Percentiles rank a stretch among this genome's conserved stretches.
Evolutionary conservation across 192 early-diverging fungal species (phyloP).

Genomic region (Backusella sp.): DNA sequence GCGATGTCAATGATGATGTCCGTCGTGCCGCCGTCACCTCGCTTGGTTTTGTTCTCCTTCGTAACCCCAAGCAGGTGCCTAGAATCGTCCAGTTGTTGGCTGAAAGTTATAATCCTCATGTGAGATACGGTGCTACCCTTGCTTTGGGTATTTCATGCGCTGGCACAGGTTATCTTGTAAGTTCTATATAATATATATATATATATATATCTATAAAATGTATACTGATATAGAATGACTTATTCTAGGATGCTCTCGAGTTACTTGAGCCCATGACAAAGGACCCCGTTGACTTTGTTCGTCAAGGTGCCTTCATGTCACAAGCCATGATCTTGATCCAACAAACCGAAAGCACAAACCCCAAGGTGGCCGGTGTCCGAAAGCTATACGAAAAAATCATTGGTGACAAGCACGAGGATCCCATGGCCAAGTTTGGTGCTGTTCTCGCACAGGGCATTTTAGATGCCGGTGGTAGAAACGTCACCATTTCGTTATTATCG

Average conservation of each 20-base stretch:
- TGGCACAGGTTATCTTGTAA: conserved; percentile 79
- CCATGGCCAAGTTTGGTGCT: conserved; percentile 94
- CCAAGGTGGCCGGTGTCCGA: conserved; percentile 82
- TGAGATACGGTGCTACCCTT: conserved; percentile 93
- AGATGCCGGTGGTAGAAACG: conserved; percentile 97
- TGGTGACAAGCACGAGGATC: conserved; percentile 89
- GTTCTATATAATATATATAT: neutral
- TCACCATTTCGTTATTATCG: conserved; percentile 89
- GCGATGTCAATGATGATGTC: conserved; percentile 99
- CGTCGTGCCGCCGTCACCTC: conserved; percentile 96
- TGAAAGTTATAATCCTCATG: conserved; percentile 99
- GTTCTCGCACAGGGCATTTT: conserved; percentile 96
- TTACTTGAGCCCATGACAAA: conserved; percentile 97
- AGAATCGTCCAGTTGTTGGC: conserved; percentile 95
- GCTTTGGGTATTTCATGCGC: conserved; percentile 98
- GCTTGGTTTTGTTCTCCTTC: conserved; percentile 92
- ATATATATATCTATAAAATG: no score
- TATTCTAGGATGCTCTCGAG: conserved; percentile 76
- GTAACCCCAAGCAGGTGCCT: conserved; percentile 95
- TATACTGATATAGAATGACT: neutral
- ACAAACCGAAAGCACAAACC: conserved; percentile 83
- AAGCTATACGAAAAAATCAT: conserved; percentile 89
- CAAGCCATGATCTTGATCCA: conserved; percentile 95
- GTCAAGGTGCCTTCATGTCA: conserved; percentile 95
- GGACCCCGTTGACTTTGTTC: conserved; percentile 96